A percentile compares a stretch with the other conserved stretches of the same genome.
Evolutionary conservation across 2,329 filamentous ascomycete genomes (phyloP).

Genomic region (Cordyceps javanica): DNA sequence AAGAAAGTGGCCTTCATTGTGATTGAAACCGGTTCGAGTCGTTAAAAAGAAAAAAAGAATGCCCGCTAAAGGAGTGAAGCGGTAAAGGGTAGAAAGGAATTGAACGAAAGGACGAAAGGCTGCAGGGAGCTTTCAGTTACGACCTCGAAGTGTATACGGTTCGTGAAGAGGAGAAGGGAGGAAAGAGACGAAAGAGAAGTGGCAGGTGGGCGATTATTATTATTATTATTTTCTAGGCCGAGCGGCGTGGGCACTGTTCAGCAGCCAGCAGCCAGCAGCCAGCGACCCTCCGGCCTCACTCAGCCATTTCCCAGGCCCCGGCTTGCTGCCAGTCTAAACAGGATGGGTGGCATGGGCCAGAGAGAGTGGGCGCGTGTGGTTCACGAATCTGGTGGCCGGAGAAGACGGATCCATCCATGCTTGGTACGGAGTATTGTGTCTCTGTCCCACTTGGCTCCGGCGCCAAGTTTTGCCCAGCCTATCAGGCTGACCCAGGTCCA

Average conservation of each 20-base stretch:
- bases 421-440: slow-evolving; percentile 7
- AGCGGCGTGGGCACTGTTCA: slow-evolving; percentile 14
- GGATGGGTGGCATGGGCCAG: not conserved
- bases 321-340: not conserved
- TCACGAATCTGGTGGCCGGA: slow-evolving; percentile 3
- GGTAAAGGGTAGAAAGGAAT: slow-evolving; percentile 41
- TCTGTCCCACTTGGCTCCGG: not conserved
- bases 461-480: not conserved
- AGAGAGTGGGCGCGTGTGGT: not conserved
- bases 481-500: not conserved
- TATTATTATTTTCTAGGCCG: slow-evolving; percentile 24
- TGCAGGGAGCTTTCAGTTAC: slow-evolving; percentile 41
- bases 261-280: not conserved
- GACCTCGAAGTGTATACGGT: slow-evolving; percentile 42
- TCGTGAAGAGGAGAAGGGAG: slow-evolving; percentile 35
- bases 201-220: slow-evolving; percentile 32
- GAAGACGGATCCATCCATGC: slow-evolving; percentile 1
- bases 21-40: slow-evolving; percentile 28
- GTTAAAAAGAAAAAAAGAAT: slow-evolving; percentile 47
- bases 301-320: too few relatives aligned
- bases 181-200: slow-evolving; percentile 27
- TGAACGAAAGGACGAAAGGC: slow-evolving; percentile 47
- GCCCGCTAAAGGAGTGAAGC: slow-evolving; percentile 89
- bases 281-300: too few relatives aligned
- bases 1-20: slow-evolving; percentile 71